phyloP scores from a whole-genome alignment of 2,329 filamentous ascomycete genomes.

The Aspergillus ruber region DNA sequence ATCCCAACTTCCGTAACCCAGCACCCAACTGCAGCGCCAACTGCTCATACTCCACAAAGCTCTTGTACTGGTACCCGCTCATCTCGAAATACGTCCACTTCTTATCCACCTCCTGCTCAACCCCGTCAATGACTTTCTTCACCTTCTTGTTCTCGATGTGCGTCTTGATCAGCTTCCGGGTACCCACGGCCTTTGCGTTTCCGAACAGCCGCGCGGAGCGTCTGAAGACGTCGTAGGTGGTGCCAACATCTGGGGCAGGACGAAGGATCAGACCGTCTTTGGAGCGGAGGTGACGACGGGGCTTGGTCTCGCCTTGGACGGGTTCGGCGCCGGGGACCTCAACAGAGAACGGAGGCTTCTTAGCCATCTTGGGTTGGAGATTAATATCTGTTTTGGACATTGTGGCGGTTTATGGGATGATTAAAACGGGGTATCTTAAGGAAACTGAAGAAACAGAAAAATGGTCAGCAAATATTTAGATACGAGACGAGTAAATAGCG shows the following conservation, averaged over 20 bases:
- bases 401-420: slow-evolving; percentile 5
- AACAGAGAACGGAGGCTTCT: slow-evolving; percentile 68
- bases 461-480: not conserved
- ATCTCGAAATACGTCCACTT: slow-evolving; percentile 89
- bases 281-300: slow-evolving; percentile 65
- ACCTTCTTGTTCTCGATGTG: slow-evolving; percentile 84
- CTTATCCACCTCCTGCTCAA: slow-evolving; percentile 75
- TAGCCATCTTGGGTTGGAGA: slow-evolving; percentile 48
- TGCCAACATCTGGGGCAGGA: slow-evolving; percentile 64
- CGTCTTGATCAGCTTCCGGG: slow-evolving; percentile 65
- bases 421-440: not conserved
- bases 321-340: slow-evolving; percentile 63
- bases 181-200: slow-evolving; percentile 61
- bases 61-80: slow-evolving; percentile 67
- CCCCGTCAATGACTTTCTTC: slow-evolving; percentile 78
- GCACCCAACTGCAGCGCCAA: slow-evolving; percentile 63
- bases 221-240: slow-evolving; percentile 71
- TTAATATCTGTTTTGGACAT: slow-evolving; percentile 28
- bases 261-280: slow-evolving; percentile 63
- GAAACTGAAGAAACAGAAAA: not conserved
- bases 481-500: slow-evolving; percentile 5
- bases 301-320: slow-evolving; percentile 74
- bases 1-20: slow-evolving; percentile 67
- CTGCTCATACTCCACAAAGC: slow-evolving; percentile 72
- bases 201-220: slow-evolving; percentile 59